Percentiles rank a stretch among this genome's conserved stretches.
Evolutionary conservation across 768 basidiomycete genomes (phyloP).

Genomic region (Lactarius trivialis): DNA sequence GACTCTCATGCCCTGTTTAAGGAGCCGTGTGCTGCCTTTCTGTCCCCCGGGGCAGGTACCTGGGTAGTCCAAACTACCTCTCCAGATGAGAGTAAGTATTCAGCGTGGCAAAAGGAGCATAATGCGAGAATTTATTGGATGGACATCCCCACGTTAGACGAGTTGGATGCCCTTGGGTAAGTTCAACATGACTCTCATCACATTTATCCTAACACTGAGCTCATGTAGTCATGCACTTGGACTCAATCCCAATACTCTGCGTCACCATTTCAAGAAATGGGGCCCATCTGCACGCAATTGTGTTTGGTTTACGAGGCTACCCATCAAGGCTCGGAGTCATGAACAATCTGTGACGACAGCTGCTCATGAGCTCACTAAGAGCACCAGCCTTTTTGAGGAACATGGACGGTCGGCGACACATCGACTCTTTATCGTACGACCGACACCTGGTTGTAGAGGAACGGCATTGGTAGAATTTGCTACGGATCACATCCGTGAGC

Average conservation of each 20-base stretch:
- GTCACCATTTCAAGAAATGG: background rate
- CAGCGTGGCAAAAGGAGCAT: background rate
- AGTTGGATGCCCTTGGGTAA: background rate
- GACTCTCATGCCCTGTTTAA: background rate
- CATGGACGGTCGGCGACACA: background rate
- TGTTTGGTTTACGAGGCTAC: background rate
- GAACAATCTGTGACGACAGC: background rate
- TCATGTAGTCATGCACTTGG: background rate
- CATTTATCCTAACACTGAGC: background rate
- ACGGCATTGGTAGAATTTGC: background rate
- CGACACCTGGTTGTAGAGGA: background rate
- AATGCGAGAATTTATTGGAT: background rate
- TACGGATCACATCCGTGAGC: background rate
- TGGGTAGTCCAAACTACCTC: background rate
- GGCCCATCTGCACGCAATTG: background rate
- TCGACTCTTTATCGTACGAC: background rate
- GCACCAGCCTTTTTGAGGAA: background rate
- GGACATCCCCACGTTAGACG: background rate
- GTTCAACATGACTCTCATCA: background rate
- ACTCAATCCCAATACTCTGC: background rate
- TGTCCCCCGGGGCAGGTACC: background rate
- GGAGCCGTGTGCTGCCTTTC: background rate
- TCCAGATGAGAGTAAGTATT: background rate
- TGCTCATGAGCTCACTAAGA: background rate
- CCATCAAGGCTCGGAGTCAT: background rate